Evolutionary conservation across 176 grass and related monocot species (phyloP).

Genomic region (Chrysopogon serrulatus): DNA sequence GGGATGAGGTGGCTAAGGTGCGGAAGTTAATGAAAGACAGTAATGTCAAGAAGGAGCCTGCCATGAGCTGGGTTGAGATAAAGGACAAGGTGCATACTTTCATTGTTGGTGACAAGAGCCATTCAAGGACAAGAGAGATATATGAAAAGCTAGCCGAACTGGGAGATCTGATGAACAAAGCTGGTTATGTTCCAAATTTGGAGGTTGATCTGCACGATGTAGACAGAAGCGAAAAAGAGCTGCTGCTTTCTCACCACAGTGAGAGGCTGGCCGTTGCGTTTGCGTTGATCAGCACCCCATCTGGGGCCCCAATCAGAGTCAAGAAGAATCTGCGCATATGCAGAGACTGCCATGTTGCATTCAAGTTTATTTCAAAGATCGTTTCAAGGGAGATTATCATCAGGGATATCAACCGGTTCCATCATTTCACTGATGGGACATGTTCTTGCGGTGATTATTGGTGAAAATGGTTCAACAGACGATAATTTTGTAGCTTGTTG

Average conservation of each 20-base stretch:
- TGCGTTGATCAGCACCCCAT: constrained; percentile 58
- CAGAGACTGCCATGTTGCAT: constrained; percentile 63
- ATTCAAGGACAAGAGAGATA: constrained; percentile 46
- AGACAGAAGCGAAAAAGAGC: constrained; percentile 63
- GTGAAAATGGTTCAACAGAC: constrained; percentile 9
- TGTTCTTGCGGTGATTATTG: constrained; percentile 82
- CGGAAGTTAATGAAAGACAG: constrained; percentile 70
- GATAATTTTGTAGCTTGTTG: not conserved
- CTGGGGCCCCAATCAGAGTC: constrained; percentile 60
- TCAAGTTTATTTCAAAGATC: constrained; percentile 70
- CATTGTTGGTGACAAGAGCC: constrained; percentile 42
- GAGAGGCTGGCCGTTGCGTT: constrained; percentile 67
- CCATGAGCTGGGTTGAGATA: constrained; percentile 91
- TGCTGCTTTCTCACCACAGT: constrained; percentile 80
- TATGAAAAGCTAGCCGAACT: constrained; percentile 86
- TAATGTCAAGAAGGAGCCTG: constrained; percentile 69
- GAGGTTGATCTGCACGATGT: constrained; percentile 73
- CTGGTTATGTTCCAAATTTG: constrained; percentile 61
- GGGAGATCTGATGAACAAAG: constrained; percentile 65
- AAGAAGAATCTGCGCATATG: constrained; percentile 81
- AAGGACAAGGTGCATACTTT: constrained; percentile 86
- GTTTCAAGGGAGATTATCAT: constrained; percentile 79
- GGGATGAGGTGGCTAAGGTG: constrained; percentile 58
- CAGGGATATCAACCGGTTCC: constrained; percentile 61
- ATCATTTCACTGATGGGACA: constrained; percentile 66